Evolutionary conservation across 768 basidiomycete genomes (phyloP).

Genomic region (Russula griseocarnosa): DNA sequence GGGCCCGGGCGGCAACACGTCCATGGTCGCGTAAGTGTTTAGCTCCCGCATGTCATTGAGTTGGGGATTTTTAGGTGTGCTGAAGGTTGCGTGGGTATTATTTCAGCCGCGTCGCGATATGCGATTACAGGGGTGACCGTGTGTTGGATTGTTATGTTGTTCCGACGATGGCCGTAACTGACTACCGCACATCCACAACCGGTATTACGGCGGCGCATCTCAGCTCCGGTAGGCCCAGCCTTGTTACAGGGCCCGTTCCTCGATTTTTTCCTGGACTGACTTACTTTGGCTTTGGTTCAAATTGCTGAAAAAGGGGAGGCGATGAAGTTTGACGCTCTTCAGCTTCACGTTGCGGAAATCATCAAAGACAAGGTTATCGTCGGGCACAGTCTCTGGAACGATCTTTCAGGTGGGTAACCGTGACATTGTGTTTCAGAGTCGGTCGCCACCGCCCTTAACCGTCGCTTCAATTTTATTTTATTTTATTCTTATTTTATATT

Average conservation of each 20-base stretch:
- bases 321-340: constrained; percentile 56
- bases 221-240: constrained; percentile 36
- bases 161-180: constrained; percentile 65
- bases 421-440: constrained; percentile 17
- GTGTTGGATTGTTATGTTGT: constrained; percentile 62
- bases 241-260: background rate
- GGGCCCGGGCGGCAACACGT: constrained; percentile 75
- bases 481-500: constrained; percentile 20
- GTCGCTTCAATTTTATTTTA: constrained; percentile 18
- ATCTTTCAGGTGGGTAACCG: constrained; percentile 59
- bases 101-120: constrained; percentile 42
- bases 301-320: constrained; percentile 43
- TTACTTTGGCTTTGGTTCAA: too few species aligned
- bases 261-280: background rate
- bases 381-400: constrained; percentile 77
- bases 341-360: constrained; percentile 58
- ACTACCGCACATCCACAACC: constrained; percentile 67
- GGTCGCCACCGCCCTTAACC: constrained; percentile 5
- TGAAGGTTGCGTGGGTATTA: background rate
- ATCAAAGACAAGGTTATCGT: constrained; percentile 70
- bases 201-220: constrained; percentile 47
- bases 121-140: constrained; percentile 45
- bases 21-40: constrained; percentile 72
- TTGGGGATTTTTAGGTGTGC: background rate
- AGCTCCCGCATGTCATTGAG: constrained; percentile 5